Conservation (phyloP, 805 yeast species). For the Lipomyces mesembrius region DNA sequence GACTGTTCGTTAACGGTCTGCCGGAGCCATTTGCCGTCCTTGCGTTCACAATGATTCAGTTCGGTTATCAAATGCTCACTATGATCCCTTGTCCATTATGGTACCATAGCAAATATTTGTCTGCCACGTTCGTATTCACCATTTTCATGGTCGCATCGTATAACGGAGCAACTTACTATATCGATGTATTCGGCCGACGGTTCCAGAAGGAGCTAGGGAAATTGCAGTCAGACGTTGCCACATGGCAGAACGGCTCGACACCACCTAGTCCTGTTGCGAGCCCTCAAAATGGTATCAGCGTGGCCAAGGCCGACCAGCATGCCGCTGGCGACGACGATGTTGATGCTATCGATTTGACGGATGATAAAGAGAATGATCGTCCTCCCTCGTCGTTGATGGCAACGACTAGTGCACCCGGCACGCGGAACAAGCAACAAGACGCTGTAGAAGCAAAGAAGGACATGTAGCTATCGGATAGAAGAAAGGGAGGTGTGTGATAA, state of each 20-base stretch:
- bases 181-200: slow-evolving; percentile 88
- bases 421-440: neutral
- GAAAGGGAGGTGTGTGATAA: slow-evolving; percentile 1
- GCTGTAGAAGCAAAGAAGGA: neutral
- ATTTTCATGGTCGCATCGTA: slow-evolving; percentile 83
- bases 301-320: neutral
- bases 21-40: slow-evolving; percentile 87
- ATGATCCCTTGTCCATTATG: slow-evolving; percentile 92
- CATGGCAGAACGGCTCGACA: slow-evolving; percentile 39
- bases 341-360: slow-evolving; percentile 13
- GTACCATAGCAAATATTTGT: slow-evolving; percentile 69
- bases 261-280: slow-evolving; percentile 30
- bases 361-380: neutral
- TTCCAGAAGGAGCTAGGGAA: slow-evolving; percentile 82
- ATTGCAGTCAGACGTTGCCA: slow-evolving; percentile 71
- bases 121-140: slow-evolving; percentile 66
- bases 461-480: neutral
- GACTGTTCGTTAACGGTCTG: slow-evolving; percentile 75
- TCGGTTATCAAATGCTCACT: slow-evolving; percentile 79
- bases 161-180: slow-evolving; percentile 93
- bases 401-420: neutral
- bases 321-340: slow-evolving; percentile 20
- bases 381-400: neutral
- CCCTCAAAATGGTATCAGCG: slow-evolving; percentile 7
- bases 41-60: slow-evolving; percentile 85